Evolutionary conservation across 257 asterid species (phyloP), one percentile per base, ranked within the genome.

Genomic region (Linaria vulgaris): DNA sequence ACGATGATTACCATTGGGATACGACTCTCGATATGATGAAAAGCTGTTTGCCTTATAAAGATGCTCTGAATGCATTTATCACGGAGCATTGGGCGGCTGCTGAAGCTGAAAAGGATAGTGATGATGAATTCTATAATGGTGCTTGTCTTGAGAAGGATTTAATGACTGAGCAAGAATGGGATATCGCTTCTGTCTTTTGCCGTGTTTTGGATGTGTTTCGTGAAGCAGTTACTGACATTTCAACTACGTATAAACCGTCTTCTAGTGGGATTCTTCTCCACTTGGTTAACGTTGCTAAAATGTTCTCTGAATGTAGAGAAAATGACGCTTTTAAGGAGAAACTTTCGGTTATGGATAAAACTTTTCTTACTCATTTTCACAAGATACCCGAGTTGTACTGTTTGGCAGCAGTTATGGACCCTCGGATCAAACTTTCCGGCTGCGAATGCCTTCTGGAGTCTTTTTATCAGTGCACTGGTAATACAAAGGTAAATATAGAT

Each of bases 401-500:
- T 9, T 6, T 48, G 51, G 72, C 72, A 45, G 60, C 72, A 34
- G 59, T 68, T 2, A 57, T 68, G 72, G 72, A 68, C 41, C 72
- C 61, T 19, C 50, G 66, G 52, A 56, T 67, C 6, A 67, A 67
- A 50, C 41, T 67, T 13, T 46, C 72, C 5, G 66, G 66, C 14
- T 68, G 72, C 16, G 61, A 59, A n/a, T 58, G 60, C 46, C 61
- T 68, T 31, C 6, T 68, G 30, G 67, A 68, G 12, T 58, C 67
- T 12, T 68, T 57, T 25, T 68, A 68, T 44, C 72, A 49, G 27
- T 67, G 27, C 25, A 57, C 66, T 22, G 45, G 17, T 47, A 58
- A 59, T 48, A 16, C 9, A 16, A 24, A 68, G 22, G 53, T 68
- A 39, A 58, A 57, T 12, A 24, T 59, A n/a, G 60, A 68, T 37